Evolutionary conservation across 805 yeast species (phyloP).

Genomic region (Ogataea methylovora): DNA sequence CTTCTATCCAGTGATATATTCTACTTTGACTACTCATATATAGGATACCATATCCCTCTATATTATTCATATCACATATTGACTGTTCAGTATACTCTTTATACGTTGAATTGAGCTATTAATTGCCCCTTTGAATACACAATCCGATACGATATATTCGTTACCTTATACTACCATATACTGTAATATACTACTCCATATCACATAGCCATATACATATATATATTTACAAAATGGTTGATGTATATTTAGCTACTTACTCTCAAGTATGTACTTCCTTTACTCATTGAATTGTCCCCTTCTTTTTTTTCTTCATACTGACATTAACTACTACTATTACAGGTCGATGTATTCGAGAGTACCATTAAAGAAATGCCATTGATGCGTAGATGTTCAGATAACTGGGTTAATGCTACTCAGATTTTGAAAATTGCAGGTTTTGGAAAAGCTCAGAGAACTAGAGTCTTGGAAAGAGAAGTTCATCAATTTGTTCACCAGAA

Average conservation of each 20-base stretch:
- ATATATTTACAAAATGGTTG: slow-evolving; percentile 9
- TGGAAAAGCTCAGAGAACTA: slow-evolving; percentile 73
- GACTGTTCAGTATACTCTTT: no score
- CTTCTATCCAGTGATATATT: no score
- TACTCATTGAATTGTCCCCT: neutral
- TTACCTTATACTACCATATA: neutral
- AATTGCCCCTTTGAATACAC: no score
- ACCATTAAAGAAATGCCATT: slow-evolving; percentile 65
- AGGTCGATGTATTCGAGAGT: slow-evolving; percentile 50
- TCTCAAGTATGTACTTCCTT: slow-evolving; percentile 28
- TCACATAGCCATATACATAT: neutral
- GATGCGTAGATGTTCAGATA: slow-evolving; percentile 86
- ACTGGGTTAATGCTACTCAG: slow-evolving; percentile 91
- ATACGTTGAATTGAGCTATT: no score
- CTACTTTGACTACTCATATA: no score
- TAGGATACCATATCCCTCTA: no score
- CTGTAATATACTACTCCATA: slow-evolving; percentile 5
- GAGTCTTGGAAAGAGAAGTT: slow-evolving; percentile 68
- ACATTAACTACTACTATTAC: neutral
- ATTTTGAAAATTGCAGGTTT: slow-evolving; percentile 70
- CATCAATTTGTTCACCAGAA: slow-evolving; percentile 62
- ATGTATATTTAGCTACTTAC: slow-evolving; percentile 36
- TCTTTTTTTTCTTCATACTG: neutral
- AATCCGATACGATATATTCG: no score
- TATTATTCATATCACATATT: no score